Conservation (phyloP, 2,329 filamentous ascomycete genomes). For the Fusarium poae region DNA sequence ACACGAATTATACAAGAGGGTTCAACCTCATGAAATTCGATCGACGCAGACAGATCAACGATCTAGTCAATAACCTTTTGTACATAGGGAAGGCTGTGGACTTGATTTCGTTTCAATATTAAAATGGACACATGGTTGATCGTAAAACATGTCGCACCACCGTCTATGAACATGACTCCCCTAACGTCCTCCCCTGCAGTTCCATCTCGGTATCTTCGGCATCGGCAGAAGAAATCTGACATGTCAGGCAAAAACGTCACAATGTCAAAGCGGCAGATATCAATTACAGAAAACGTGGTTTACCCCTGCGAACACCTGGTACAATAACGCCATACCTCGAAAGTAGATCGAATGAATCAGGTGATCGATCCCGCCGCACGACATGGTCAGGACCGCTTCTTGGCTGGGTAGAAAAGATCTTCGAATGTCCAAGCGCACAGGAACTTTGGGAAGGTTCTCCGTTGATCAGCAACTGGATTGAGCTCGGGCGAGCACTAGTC, state of each 20-base stretch:
- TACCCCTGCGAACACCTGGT: neutral
- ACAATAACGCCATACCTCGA: neutral
- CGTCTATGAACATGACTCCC: too few species aligned
- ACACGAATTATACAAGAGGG: neutral
- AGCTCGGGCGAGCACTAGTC: neutral
- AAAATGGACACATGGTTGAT: neutral
- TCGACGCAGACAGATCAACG: too few species aligned
- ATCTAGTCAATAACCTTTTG: rapidly evolving
- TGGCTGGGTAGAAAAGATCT: neutral
- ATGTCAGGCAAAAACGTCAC: neutral
- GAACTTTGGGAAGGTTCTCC: neutral
- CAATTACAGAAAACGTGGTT: conserved; percentile 2
- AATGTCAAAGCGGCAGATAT: neutral
- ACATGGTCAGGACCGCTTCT: neutral
- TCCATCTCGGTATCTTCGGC: neutral
- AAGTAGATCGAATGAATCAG: neutral
- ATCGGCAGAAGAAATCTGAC: neutral
- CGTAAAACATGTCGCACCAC: neutral
- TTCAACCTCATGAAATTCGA: too few species aligned
- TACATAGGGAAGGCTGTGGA: rapidly evolving
- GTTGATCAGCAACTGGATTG: neutral
- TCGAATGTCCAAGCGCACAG: neutral
- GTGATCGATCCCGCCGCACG: neutral
- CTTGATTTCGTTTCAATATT: rapidly evolving
- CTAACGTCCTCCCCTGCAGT: neutral